A percentile compares a stretch with the other conserved stretches of the same genome.
Evolutionary conservation across 164 flowering plant species (phyloP).

Genomic region (Chimonanthus praecox): DNA sequence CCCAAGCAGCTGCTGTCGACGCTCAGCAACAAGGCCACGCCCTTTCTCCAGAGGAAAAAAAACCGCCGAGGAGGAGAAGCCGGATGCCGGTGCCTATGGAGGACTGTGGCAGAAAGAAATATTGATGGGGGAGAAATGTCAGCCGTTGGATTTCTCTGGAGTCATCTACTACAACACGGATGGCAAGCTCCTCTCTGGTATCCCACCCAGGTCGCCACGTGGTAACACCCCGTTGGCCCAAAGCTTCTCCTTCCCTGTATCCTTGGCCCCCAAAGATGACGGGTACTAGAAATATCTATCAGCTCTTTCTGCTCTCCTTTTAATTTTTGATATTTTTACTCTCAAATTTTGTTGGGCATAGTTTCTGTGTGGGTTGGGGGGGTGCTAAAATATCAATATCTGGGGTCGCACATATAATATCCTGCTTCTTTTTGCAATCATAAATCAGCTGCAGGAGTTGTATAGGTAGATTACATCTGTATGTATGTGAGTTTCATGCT

Average conservation of each 20-base stretch:
- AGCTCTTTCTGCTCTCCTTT: background rate
- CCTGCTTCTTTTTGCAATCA: background rate
- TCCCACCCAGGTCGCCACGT: slow-evolving; percentile 47
- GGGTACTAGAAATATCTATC: background rate
- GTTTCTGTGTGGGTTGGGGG: background rate
- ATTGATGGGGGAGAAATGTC: slow-evolving; percentile 71
- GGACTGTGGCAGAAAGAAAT: slow-evolving; percentile 61
- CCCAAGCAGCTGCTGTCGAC: slow-evolving; percentile 40
- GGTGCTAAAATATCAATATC: no score
- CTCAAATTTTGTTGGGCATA: background rate
- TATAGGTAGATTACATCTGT: no score
- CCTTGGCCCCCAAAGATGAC: background rate
- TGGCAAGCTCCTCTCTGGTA: slow-evolving; percentile 43
- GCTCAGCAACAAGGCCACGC: slow-evolving; percentile 42
- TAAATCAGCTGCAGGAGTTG: background rate
- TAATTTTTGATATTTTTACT: background rate
- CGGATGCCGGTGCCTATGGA: slow-evolving; percentile 23
- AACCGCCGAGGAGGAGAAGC: background rate
- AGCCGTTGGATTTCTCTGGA: slow-evolving; percentile 75
- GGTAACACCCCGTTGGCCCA: slow-evolving; percentile 12
- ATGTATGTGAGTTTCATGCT: no score
- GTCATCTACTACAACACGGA: slow-evolving; percentile 52
- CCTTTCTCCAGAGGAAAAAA: slow-evolving; percentile 18
- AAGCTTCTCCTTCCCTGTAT: slow-evolving; percentile 15
- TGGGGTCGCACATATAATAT: no score